Evolutionary conservation across 2,329 filamentous ascomycete species (phyloP), one percentile per base, ranked within the genome.

Genomic region (Sporothrix inflata): DNA sequence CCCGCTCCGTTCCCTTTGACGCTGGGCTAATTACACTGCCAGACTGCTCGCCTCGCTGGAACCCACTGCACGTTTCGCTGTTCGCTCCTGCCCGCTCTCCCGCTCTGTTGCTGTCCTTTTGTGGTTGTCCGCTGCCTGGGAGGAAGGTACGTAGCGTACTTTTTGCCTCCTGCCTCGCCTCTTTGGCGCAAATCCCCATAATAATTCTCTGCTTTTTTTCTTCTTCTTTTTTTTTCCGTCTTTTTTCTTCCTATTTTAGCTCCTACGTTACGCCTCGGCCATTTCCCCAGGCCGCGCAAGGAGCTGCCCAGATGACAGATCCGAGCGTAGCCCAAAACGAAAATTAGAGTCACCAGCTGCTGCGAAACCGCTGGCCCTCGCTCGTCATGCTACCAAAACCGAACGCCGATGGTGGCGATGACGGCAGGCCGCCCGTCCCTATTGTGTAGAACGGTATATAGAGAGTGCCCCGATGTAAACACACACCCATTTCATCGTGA

Each of bases 401-500:
- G 19, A 66, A 47, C 34, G 69, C 57, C 69, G 69, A 71, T 60
- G 49, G 70, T 72, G 70, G 72, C 72, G 70, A 72, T 70, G 70
- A 68, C 70, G 67, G 72, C 24, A 21, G 12, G 45, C 21, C 19
- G n/a, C 30, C 24, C n/a, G 30, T 38, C n/a, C n/a, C n/a, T 7
- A 9, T 6, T 16, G 12, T 30, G 49, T 49, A 34, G 49, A 45
- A 9, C 21, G 9, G 47, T 71, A 71, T 67, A 71, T 67, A 71
- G 69, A 42, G 30, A 70, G 12, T 24, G 27, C 55, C 24, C 30
- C 12, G 27, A 51, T 63, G 57, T 71, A 71, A 71, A 71, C 69
- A 71, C 42, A 38, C 57, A 5, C n/a, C 6, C 27, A 14, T 51
- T 40, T 40, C 45, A 34, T 70, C 53, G 57, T 70, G 38, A 51